Percentiles rank a stretch among this genome's conserved stretches.
These are phyloP conservation scores for Metschnikowia dekortorum DNA, from an alignment of 805 yeast genomes.

Conservation along the genomic window DNA sequence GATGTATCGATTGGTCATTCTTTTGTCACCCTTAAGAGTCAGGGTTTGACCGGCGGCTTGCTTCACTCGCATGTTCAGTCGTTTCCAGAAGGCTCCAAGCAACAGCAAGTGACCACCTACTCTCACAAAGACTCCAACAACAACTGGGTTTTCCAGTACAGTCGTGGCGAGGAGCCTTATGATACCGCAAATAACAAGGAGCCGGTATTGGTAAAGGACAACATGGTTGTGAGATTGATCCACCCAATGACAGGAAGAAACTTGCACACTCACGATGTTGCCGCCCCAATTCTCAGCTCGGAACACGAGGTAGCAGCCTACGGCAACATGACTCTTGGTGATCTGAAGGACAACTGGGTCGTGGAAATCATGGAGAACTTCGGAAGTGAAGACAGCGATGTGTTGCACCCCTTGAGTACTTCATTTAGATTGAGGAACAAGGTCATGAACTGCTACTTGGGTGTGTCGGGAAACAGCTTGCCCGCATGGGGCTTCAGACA, in stretches of 20 bases:
- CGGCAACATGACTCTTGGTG: slow-evolving; percentile 63
- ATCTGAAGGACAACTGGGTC: slow-evolving; percentile 72
- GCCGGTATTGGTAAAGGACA: slow-evolving; percentile 46
- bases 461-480: slow-evolving; percentile 72
- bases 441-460: slow-evolving; percentile 74
- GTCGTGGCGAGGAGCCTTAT: slow-evolving; percentile 33
- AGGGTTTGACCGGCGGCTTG: slow-evolving; percentile 42
- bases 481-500: slow-evolving; percentile 99
- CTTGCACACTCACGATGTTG: slow-evolving; percentile 66
- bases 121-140: slow-evolving; percentile 44
- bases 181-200: slow-evolving; percentile 28
- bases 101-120: slow-evolving; percentile 46
- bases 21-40: slow-evolving; percentile 37
- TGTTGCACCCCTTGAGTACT: slow-evolving; percentile 77
- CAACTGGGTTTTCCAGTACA: slow-evolving; percentile 46
- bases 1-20: slow-evolving; percentile 55
- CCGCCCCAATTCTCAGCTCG: slow-evolving; percentile 55
- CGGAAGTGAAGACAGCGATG: slow-evolving; percentile 47
- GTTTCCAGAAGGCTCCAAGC: slow-evolving; percentile 45
- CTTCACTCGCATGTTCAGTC: slow-evolving; percentile 45
- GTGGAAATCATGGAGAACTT: slow-evolving; percentile 63
- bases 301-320: slow-evolving; percentile 68
- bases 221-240: slow-evolving; percentile 55
- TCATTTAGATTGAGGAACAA: slow-evolving; percentile 71
- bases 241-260: slow-evolving; percentile 63